Percentiles rank a stretch among this genome's conserved stretches.
Conservation (phyloP, 192 early-diverging fungal genomes). For the Coemansia sp. region DNA sequence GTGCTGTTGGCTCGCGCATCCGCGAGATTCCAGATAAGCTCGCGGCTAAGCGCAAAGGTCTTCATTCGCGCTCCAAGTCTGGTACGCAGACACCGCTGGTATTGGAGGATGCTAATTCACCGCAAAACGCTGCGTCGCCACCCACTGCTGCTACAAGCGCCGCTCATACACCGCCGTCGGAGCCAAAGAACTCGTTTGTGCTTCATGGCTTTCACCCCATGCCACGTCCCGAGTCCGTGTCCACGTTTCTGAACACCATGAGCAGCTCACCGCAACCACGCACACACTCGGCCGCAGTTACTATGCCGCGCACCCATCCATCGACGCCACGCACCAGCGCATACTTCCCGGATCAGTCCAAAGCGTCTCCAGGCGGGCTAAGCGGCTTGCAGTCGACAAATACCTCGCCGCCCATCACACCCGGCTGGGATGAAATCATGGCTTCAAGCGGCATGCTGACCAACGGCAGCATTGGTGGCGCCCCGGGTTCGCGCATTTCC, state of each 20-base stretch:
- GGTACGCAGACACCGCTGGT: slow-evolving; percentile 15
- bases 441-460: slow-evolving; percentile 50
- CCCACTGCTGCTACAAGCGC: background rate
- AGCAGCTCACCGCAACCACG: slow-evolving; percentile 4
- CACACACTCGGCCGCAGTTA: background rate
- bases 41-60: slow-evolving; percentile 13
- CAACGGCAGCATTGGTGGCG: slow-evolving; percentile 18
- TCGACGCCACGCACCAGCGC: slow-evolving; percentile 8
- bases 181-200: slow-evolving; percentile 22
- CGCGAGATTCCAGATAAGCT: slow-evolving; percentile 28
- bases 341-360: background rate
- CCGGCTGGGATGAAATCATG: slow-evolving; percentile 51
- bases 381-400: slow-evolving; percentile 13
- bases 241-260: slow-evolving; percentile 17
- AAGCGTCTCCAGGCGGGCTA: background rate
- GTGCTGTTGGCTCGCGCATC: slow-evolving; percentile 20
- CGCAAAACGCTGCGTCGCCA: background rate
- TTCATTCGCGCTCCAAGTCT: slow-evolving; percentile 10
- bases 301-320: slow-evolving; percentile 13
- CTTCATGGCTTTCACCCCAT: slow-evolving; percentile 34
- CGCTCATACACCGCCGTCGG: background rate
- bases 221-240: slow-evolving; percentile 38
- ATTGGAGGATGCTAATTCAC: background rate
- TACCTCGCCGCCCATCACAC: slow-evolving; percentile 31
- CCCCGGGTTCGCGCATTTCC: slow-evolving; percentile 35